Base-by-base conservation (phyloP, 805 yeast species). In the Komagataella populi region DNA sequence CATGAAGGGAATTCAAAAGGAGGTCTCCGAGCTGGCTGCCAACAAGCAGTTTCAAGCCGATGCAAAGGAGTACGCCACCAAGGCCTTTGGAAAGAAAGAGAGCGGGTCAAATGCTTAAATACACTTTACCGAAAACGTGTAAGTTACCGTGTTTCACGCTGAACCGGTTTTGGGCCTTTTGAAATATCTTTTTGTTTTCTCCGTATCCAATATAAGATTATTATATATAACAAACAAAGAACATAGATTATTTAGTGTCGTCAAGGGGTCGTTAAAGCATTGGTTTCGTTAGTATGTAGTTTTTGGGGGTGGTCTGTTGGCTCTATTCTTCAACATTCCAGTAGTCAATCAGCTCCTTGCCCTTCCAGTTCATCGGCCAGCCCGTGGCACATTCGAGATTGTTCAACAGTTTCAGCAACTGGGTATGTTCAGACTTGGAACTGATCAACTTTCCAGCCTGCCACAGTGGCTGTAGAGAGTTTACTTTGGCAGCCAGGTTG, bases 391-490 rank as follows among this genome's bases (percentile, higher is more conserved):
- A 49, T 49, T 61, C 63, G 7, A 63, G 52, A 7, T 59, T 57
- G 16, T 50, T 52, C 49, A 63, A 51, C 39, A 63, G 50, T 20
- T 54, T 51, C 45, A 61, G 47, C n/a, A 61, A 54, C 6, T 55
- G 51, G 0, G 57, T 44, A 51, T 63, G 66, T 30, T 63, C 65
- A 36, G 57, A 56, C 6, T 56, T 49, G 16, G 60, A 57, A 23
- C 60, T 57, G 22, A 63, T 56, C 49, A 59, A 48, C 45, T 56
- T 60, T 12, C 64, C 63, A 2, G 66, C 60, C 23, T 55, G 49
- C 57, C 60, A 57, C 44, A 62, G 55, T 20, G 60, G 57, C 46
- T 62, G 66, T 39, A 61, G 48, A 2, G 63, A 56, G 49, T 60
- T 60, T n/a, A 59, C 59, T 48, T 55, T 55, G 39, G 60, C 58